These are phyloP conservation scores for Globisporangium sylvaticum DNA, from an alignment of 352 stramenopile genomes.

Conservation along the genomic window DNA sequence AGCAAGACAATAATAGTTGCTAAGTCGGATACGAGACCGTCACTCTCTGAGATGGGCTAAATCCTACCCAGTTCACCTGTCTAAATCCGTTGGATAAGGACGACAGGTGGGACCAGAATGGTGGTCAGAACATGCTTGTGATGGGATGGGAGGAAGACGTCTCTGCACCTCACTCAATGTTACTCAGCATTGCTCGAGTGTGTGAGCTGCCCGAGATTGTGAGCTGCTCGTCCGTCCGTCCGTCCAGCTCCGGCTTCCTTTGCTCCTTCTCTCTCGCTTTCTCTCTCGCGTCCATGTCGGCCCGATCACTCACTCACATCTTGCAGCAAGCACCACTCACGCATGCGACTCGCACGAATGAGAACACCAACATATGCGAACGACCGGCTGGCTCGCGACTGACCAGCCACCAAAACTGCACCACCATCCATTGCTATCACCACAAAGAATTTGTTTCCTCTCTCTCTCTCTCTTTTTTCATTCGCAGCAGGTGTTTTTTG, in stretches of 20 bases:
- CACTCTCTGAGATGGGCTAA: not conserved
- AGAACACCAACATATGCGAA: not conserved
- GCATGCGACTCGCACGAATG: not conserved
- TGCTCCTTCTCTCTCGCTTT: no score
- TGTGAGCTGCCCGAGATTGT: not conserved
- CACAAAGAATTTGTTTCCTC: no score
- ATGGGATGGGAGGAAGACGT: no score
- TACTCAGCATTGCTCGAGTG: no score
- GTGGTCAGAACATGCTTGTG: not conserved
- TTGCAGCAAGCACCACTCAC: not conserved
- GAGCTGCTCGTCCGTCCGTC: not conserved
- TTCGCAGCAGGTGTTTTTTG: not conserved
- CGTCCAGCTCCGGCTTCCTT: no score
- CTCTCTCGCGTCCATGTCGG: no score
- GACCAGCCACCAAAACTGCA: not conserved
- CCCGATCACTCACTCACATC: not conserved
- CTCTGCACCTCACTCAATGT: no score
- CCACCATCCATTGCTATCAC: not conserved
- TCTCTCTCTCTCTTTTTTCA: not conserved
- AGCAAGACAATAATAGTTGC: not conserved
- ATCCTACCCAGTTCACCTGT: no score
- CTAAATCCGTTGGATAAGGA: not conserved
- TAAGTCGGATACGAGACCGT: not conserved
- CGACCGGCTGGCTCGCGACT: not conserved
- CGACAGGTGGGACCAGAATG: not conserved